A percentile compares a stretch with the other conserved stretches of the same genome.
Evolutionary conservation across 495 filamentous ascomycete genomes (phyloP).

Genomic region (Beverwykella pulmonaria): DNA sequence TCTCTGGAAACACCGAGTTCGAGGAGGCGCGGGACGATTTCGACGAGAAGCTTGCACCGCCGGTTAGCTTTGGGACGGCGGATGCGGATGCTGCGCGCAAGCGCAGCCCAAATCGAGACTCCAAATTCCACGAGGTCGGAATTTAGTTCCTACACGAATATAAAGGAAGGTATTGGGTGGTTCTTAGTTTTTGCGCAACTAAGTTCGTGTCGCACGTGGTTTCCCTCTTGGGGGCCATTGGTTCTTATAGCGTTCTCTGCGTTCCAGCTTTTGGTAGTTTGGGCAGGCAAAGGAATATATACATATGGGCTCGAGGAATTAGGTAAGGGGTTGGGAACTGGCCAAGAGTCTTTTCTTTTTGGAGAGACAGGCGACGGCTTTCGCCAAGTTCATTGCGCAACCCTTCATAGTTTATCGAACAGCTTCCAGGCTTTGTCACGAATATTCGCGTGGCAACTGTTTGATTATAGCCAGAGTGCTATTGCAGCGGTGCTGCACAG

Average conservation of each 20-base stretch:
- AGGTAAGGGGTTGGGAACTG: neutral
- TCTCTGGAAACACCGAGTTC: slow-evolving; percentile 11
- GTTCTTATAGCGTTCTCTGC: neutral
- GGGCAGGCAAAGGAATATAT: neutral
- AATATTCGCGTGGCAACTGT: no score
- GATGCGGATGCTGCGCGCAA: slow-evolving; percentile 13
- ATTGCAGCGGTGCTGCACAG: slow-evolving; percentile 9
- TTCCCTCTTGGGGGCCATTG: neutral
- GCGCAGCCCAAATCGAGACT: slow-evolving; percentile 33
- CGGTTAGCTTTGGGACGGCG: slow-evolving; percentile 18
- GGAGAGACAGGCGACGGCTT: neutral
- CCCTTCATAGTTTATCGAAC: neutral
- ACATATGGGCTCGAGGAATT: neutral
- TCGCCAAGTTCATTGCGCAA: neutral
- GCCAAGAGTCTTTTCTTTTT: neutral
- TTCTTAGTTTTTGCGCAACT: no score
- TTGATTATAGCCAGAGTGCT: neutral
- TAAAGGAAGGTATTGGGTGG: neutral
- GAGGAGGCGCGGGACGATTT: slow-evolving; percentile 35
- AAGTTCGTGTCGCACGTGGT: no score
- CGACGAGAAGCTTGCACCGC: slow-evolving; percentile 32
- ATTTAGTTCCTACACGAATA: slow-evolving; percentile 6
- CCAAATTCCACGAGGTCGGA: slow-evolving; percentile 30
- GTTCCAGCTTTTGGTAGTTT: neutral
- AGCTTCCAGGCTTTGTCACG: neutral